phyloP scores from a whole-genome alignment of 2,329 filamentous ascomycete species.

The Botrytis cinerea region DNA sequence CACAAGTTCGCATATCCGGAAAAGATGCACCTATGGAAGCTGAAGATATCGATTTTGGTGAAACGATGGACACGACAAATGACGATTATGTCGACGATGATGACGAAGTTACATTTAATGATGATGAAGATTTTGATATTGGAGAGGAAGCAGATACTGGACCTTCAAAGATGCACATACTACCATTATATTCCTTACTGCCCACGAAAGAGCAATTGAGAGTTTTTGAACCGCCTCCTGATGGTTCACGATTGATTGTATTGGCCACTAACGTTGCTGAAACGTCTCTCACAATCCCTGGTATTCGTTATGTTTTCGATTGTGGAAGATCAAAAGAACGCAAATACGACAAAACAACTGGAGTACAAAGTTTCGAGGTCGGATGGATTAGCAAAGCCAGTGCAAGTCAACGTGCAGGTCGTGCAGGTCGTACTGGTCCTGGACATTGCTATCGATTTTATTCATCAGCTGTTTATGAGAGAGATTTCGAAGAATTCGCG shows the following conservation, averaged over 20 bases:
- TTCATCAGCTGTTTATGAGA: conserved; percentile 89
- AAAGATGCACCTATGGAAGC: conserved; percentile 77
- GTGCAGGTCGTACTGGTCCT: conserved; percentile 91
- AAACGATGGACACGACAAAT: conserved; percentile 57
- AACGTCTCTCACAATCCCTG: conserved; percentile 94
- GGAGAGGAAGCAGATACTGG: conserved; percentile 66
- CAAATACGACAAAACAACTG: conserved; percentile 81
- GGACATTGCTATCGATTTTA: conserved; percentile 96
- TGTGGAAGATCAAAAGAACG: conserved; percentile 91
- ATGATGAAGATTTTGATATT: conserved; percentile 55
- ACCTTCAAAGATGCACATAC: conserved; percentile 75
- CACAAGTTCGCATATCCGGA: conserved; percentile 73
- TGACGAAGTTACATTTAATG: conserved; percentile 60
- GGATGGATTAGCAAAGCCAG: conserved; percentile 98
- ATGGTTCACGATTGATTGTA: conserved; percentile 81
- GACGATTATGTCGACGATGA: conserved; percentile 60
- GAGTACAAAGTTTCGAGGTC: conserved; percentile 93
- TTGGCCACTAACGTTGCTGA: conserved; percentile 96
- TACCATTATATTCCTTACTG: conserved; percentile 92
- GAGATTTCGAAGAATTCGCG: conserved; percentile 82
- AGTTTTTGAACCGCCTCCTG: conserved; percentile 83
- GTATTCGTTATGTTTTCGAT: conserved; percentile 94
- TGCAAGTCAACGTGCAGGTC: conserved; percentile 85
- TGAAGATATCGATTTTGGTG: conserved; percentile 84
- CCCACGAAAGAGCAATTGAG: conserved; percentile 87